Percentiles rank a stretch among this genome's conserved stretches.
Evolutionary conservation across 2,329 filamentous ascomycete species (phyloP).

Genomic region (Sporothrix inflata): DNA sequence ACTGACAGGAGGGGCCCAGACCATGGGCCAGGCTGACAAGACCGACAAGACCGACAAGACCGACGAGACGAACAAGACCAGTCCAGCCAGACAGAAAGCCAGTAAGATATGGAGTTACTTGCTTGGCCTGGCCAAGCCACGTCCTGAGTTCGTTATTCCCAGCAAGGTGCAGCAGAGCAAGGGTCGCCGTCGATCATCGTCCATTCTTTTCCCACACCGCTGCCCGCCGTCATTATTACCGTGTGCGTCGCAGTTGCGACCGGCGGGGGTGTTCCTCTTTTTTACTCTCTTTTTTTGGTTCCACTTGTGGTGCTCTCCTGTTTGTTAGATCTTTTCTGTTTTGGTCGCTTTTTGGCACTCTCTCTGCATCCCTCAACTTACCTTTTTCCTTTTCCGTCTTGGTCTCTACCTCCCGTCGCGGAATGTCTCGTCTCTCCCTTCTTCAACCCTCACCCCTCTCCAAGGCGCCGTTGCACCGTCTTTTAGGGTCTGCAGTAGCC

Average conservation of each 20-base stretch:
- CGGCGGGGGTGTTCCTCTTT: background rate
- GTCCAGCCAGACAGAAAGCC: background rate
- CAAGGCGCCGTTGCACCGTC: background rate
- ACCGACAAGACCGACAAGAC: no score
- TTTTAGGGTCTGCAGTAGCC: conserved; percentile 10
- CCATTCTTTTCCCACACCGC: conserved; percentile 5
- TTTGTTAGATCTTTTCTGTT: background rate
- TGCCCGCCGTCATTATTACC: conserved; percentile 19
- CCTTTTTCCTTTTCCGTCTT: background rate
- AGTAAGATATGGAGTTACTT: background rate
- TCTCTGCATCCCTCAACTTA: background rate
- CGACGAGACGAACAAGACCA: no score
- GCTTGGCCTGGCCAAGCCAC: conserved; percentile 1
- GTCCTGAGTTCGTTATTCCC: background rate
- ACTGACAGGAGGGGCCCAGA: conserved; percentile 6
- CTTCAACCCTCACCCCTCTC: background rate
- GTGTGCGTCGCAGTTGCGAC: background rate
- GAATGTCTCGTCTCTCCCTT: background rate
- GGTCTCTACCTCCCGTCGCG: background rate
- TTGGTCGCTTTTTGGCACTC: background rate
- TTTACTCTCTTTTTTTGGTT: background rate
- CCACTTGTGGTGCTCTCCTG: background rate
- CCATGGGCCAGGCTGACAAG: background rate
- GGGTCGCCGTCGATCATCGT: background rate
- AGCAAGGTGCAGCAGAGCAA: background rate